phyloP scores from a whole-genome alignment of 1,139 yeast genomes.

The Blastobotrys ciferrii region DNA sequence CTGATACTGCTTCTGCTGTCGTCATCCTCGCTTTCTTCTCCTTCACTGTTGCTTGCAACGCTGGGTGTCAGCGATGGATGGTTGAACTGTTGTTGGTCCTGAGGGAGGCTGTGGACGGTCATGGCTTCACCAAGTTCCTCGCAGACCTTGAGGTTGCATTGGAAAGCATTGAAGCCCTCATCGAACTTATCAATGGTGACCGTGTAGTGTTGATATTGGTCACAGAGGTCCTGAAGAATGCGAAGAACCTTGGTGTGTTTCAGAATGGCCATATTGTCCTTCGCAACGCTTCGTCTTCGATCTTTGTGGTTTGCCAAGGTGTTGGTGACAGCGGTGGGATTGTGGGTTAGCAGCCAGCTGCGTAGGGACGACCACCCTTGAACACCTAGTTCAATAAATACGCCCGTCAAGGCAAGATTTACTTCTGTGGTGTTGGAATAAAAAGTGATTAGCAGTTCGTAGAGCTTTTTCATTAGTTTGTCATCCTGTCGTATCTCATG shows the following conservation, averaged over 20 bases:
- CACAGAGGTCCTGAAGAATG: conserved; percentile 17
- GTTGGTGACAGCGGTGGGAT: neutral
- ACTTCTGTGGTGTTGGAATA: conserved; percentile 30
- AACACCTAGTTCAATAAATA: conserved; percentile 27
- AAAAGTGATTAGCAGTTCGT: conserved; percentile 20
- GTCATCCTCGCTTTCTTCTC: conserved; percentile 1
- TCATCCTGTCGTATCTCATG: conserved; percentile 25
- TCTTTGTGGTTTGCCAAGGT: neutral
- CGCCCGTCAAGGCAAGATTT: conserved; percentile 29
- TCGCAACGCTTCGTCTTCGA: neutral
- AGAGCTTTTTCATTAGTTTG: conserved; percentile 19
- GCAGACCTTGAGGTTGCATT: conserved; percentile 17
- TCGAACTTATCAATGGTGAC: conserved; percentile 20
- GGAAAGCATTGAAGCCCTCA: conserved; percentile 21
- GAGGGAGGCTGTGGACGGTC: neutral
- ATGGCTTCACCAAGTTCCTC: conserved; percentile 17
- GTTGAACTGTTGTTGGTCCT: neutral
- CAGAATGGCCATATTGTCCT: conserved; percentile 3
- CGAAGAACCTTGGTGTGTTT: conserved; percentile 16
- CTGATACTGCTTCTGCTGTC: neutral
- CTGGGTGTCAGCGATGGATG: neutral
- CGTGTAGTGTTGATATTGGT: conserved; percentile 18
- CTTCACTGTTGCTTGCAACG: conserved; percentile 4
- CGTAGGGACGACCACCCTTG: conserved; percentile 27
- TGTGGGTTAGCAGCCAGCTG: conserved; percentile 24